Evolutionary conservation across 257 asterid genomes (phyloP), one percentile per base, ranked within the genome.

Genomic region (Solanum stenotomum): DNA sequence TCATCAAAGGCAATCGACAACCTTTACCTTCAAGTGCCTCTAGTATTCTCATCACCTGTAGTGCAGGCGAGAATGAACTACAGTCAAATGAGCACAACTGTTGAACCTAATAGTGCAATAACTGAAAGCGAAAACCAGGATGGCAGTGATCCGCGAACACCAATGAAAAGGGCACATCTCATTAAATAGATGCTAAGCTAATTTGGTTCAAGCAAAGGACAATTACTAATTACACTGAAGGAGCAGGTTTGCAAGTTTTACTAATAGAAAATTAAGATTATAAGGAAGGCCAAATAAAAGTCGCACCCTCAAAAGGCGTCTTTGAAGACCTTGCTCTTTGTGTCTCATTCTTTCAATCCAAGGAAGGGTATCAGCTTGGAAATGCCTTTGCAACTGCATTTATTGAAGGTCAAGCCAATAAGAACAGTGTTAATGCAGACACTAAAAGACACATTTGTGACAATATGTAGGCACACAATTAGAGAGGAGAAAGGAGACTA

Each of bases 11-110:
- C 67, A 96, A 89, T 81, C 98, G 93, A 88, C 92, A 93, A 37
- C 99, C 99, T 91, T 94, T 97, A 79, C 97, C 93, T 92, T 96
- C 98, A 87, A 97, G 90, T 49, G 98, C 98, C 92, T 97, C 99
- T 81, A 95, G 87, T 89, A 96, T 93, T 92, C 98, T 94, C 98
- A 94, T 97, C 71, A 94, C 92, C 99, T 97, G 94, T 87, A 87
- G 68, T 85, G 25, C 70, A 89, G 35, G 23, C 76, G 22, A 87
- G 27, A 70, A 89, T 33, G 77, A 83, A 59, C 35, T 31, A 81
- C 33, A 71, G 37, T 77, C 38, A 18, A 74, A 29, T 49, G 46
- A 83, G 70, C 49, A 81, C 44, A 68, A 68, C 37, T 15, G 44
- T 27, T 68, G 25, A 87, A 87, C 37, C 82, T 81, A 46, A 10